These are phyloP conservation scores for Medicago arabica DNA, from an alignment of 306 rosid genomes.

Conservation along the genomic window DNA sequence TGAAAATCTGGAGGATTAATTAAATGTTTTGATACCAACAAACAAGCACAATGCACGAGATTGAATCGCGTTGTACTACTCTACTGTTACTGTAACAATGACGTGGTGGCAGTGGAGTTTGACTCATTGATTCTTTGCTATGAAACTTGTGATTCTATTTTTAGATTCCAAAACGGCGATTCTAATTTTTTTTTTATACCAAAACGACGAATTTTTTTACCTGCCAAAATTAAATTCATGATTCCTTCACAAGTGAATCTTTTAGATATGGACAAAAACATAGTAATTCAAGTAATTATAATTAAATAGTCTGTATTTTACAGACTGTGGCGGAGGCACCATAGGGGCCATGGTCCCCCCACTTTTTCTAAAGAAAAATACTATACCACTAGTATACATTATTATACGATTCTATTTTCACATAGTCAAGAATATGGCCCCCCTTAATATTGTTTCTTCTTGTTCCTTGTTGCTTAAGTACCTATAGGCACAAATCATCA, in stretches of 20 bases:
- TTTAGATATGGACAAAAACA: background rate
- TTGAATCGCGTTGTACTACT: slow-evolving; percentile 13
- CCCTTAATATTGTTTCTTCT: no score
- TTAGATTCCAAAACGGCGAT: slow-evolving; percentile 5
- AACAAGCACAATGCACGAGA: slow-evolving; percentile 35
- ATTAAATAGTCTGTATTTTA: no score
- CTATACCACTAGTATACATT: no score
- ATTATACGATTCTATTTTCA: no score
- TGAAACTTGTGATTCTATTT: slow-evolving; percentile 23
- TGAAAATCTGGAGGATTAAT: slow-evolving; percentile 42
- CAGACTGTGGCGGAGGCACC: no score
- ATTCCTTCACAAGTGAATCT: slow-evolving; percentile 49
- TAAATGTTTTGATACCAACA: background rate
- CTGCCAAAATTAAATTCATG: background rate
- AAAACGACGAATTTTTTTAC: slow-evolving; percentile 13
- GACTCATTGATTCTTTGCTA: slow-evolving; percentile 26
- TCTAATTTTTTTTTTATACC: background rate
- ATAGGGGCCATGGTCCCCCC: no score
- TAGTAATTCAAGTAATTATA: no score
- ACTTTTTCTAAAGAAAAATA: no score
- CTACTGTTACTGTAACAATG: background rate
- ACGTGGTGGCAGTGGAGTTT: slow-evolving; percentile 32
- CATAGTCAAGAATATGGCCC: no score
- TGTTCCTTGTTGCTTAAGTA: no score
- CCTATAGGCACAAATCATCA: no score